Evolutionary conservation across 169 alveolate species (phyloP).

Genomic region (Ichthyophthirius multifiliis): DNA sequence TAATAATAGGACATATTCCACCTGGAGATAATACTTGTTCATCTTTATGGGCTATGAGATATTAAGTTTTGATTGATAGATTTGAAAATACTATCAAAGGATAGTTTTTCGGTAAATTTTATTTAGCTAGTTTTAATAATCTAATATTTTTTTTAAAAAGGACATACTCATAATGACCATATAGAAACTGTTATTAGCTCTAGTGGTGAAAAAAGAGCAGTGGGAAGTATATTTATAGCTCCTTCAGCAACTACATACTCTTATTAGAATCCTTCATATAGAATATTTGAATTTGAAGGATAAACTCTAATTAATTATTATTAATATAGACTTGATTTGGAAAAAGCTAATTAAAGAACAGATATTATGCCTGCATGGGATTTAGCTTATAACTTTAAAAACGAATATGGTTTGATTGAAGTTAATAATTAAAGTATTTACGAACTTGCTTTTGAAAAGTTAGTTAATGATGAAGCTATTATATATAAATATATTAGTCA

Average conservation of each 20-base stretch:
- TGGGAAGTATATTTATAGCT: slow-evolving; percentile 26
- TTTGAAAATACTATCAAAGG: slow-evolving; percentile 35
- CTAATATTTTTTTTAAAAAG: too few species aligned
- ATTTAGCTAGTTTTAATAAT: too few species aligned
- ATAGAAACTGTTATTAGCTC: slow-evolving; percentile 22
- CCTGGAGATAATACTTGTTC: slow-evolving; percentile 31
- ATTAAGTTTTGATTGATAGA: slow-evolving; percentile 25
- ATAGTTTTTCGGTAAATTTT: slow-evolving; percentile 8
- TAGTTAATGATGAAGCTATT: slow-evolving; percentile 1
- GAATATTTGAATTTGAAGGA: slow-evolving; percentile 19
- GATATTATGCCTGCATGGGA: slow-evolving; percentile 20
- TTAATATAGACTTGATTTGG: slow-evolving; percentile 34
- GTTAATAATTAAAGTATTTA: neutral
- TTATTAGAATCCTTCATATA: slow-evolving; percentile 33
- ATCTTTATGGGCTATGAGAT: slow-evolving; percentile 30
- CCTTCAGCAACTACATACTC: slow-evolving; percentile 36
- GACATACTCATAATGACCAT: slow-evolving; percentile 41
- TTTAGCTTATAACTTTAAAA: slow-evolving; percentile 17
- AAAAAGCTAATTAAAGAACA: slow-evolving; percentile 5
- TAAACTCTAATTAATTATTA: slow-evolving; percentile 8
- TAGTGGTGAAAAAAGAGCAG: slow-evolving; percentile 23
- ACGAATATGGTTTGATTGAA: slow-evolving; percentile 16
- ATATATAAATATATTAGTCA: slow-evolving; percentile 17
- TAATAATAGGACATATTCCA: slow-evolving; percentile 33
- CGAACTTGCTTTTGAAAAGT: neutral